Evolutionary conservation across 805 yeast genomes (phyloP).

Genomic region (Metschnikowia cerradonensis): DNA sequence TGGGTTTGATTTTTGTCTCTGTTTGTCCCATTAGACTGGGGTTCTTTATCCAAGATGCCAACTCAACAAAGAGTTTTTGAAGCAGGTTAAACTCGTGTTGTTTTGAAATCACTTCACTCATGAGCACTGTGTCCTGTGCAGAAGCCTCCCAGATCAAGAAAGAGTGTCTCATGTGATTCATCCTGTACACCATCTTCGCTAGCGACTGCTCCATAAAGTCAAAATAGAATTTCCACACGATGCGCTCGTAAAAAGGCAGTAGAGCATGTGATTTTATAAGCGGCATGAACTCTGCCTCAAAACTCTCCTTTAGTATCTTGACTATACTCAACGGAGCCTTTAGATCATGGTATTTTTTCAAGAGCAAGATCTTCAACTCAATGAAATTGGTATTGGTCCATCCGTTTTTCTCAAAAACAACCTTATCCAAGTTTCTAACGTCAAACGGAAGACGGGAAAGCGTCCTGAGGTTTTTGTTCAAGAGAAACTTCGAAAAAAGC

Average conservation of each 20-base stretch:
- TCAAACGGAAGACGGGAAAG: conserved; percentile 17
- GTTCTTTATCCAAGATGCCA: conserved; percentile 17
- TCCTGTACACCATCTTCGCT: conserved; percentile 19
- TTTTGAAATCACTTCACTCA: conserved; percentile 16
- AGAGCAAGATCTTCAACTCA: conserved; percentile 28
- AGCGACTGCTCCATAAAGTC: conserved; percentile 26
- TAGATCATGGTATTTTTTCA: conserved; percentile 36
- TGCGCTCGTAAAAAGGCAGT: conserved; percentile 37
- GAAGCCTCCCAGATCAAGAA: conserved; percentile 40
- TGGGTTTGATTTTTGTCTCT: no score
- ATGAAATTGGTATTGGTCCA: conserved; percentile 21
- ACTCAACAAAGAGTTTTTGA: conserved; percentile 24
- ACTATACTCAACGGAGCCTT: conserved; percentile 30
- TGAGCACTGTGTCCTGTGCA: conserved; percentile 9
- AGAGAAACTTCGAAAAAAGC: conserved; percentile 24
- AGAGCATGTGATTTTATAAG: conserved; percentile 20
- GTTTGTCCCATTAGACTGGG: not conserved
- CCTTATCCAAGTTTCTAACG: conserved; percentile 17
- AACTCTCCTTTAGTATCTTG: conserved; percentile 27
- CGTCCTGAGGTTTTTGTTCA: conserved; percentile 21
- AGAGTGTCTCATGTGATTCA: conserved; percentile 23
- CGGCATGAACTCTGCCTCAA: conserved; percentile 23
- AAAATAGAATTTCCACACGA: conserved; percentile 39
- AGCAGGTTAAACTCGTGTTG: conserved; percentile 18
- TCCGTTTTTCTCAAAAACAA: conserved; percentile 19